A percentile compares a stretch with the other conserved stretches of the same genome.
phyloP scores from a whole-genome alignment of 2,329 filamentous ascomycete genomes.

The Apiospora hydei region DNA sequence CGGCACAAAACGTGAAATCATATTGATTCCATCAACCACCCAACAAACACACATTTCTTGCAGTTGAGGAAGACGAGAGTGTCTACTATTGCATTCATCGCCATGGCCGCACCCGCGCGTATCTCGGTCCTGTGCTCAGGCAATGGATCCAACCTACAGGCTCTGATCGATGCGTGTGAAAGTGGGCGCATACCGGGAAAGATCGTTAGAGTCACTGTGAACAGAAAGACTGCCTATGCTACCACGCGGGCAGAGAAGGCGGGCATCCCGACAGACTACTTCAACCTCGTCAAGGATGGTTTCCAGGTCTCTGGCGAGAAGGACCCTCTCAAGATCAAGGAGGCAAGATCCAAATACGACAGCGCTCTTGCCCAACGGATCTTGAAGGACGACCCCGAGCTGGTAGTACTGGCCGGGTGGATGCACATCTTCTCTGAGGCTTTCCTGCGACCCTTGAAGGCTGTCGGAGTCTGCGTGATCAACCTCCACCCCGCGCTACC shows the following conservation, averaged over 20 bases:
- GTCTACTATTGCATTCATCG: neutral
- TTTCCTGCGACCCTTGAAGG: conserved; percentile 74
- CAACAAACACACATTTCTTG: neutral
- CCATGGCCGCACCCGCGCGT: conserved; percentile 28
- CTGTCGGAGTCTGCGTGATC: conserved; percentile 72
- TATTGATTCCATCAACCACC: neutral
- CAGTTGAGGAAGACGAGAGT: conserved; percentile 13
- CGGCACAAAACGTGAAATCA: neutral
- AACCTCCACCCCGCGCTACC: conserved; percentile 80
- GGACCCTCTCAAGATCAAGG: conserved; percentile 59
- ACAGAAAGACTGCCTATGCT: conserved; percentile 56
- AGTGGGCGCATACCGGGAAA: conserved; percentile 49
- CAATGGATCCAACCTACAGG: conserved; percentile 76
- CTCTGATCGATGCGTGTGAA: conserved; percentile 63
- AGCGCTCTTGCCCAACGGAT: conserved; percentile 75
- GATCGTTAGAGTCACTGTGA: conserved; percentile 57
- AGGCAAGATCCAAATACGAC: conserved; percentile 75
- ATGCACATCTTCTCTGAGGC: conserved; percentile 80
- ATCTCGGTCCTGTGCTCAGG: conserved; percentile 71
- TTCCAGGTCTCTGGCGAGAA: conserved; percentile 64
- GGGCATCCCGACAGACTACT: conserved; percentile 77
- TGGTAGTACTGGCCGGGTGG: conserved; percentile 85
- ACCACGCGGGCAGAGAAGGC: conserved; percentile 54
- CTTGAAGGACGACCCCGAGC: conserved; percentile 68
- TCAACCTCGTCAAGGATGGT: conserved; percentile 81